phyloP scores from a whole-genome alignment of 2,329 filamentous ascomycete species.

The Lasiodiplodia sp. region DNA sequence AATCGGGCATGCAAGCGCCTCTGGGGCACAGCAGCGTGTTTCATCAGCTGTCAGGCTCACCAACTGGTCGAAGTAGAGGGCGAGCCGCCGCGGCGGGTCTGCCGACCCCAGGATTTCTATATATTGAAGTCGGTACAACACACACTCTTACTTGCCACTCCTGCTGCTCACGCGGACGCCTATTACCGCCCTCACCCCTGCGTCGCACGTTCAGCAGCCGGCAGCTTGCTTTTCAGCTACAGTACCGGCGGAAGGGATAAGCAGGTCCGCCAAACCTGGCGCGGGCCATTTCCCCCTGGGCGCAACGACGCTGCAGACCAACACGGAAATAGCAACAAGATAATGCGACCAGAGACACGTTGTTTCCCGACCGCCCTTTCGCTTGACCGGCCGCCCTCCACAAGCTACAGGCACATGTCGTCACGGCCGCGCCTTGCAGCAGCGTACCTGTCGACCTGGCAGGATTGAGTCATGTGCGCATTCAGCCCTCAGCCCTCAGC shows the following conservation, averaged over 20 bases:
- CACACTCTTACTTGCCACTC: slow-evolving; percentile 18
- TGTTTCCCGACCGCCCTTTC: slow-evolving; percentile 20
- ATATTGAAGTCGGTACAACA: slow-evolving; percentile 25
- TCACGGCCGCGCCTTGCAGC: slow-evolving; percentile 18
- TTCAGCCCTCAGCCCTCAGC: slow-evolving; percentile 19
- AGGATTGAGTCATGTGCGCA: slow-evolving; percentile 23
- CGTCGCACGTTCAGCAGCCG: slow-evolving; percentile 16
- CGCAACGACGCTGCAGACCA: slow-evolving; percentile 18
- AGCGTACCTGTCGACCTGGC: slow-evolving; percentile 10
- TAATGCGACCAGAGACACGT: slow-evolving; percentile 27
- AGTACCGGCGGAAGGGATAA: slow-evolving; percentile 15
- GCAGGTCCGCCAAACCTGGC: slow-evolving; percentile 7
- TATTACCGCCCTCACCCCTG: slow-evolving; percentile 16
- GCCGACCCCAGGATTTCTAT: slow-evolving; percentile 21
- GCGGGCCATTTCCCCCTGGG: slow-evolving; percentile 19
- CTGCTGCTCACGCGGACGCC: slow-evolving; percentile 27
- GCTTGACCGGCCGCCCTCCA: slow-evolving; percentile 11
- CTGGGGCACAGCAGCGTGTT: slow-evolving; percentile 18
- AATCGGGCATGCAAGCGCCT: slow-evolving; percentile 22
- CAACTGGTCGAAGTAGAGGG: slow-evolving; percentile 6
- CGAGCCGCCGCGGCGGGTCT: slow-evolving; percentile 12
- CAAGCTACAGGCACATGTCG: slow-evolving; percentile 15
- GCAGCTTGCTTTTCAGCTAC: slow-evolving; percentile 12
- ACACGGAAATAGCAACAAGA: slow-evolving; percentile 26
- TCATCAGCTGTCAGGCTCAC: slow-evolving; percentile 26